Conservation (phyloP, 2,329 filamentous ascomycete species). For the Aspergillus sp. region DNA sequence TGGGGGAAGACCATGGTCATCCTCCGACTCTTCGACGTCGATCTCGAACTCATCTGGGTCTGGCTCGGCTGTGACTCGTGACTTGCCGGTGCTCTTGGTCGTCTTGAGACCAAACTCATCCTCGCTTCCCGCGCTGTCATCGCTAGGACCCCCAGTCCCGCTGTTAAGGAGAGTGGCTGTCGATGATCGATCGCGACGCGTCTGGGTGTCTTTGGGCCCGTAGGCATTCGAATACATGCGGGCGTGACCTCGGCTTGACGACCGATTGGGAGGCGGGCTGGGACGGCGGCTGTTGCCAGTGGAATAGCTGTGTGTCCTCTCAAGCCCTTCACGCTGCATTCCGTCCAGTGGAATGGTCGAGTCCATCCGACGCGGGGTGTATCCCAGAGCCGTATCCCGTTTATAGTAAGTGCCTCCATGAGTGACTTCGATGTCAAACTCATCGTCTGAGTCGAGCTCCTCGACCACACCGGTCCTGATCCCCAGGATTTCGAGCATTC, state of each 20-base stretch:
- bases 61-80: slow-evolving; percentile 33
- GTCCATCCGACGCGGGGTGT: slow-evolving; percentile 59
- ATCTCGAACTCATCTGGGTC: slow-evolving; percentile 30
- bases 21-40: slow-evolving; percentile 36
- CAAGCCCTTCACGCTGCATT: slow-evolving; percentile 33
- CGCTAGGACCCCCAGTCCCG: slow-evolving; percentile 34
- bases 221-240: slow-evolving; percentile 48
- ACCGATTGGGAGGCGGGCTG: slow-evolving; percentile 40
- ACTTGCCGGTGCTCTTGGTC: slow-evolving; percentile 20
- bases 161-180: slow-evolving; percentile 47
- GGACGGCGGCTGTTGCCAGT: slow-evolving; percentile 50
- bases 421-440: slow-evolving; percentile 88
- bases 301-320: slow-evolving; percentile 45
- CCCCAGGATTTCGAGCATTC: slow-evolving; percentile 96
- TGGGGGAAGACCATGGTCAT: slow-evolving; percentile 50
- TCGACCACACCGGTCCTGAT: slow-evolving; percentile 95
- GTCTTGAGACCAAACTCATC: slow-evolving; percentile 44
- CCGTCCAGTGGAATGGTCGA: slow-evolving; percentile 52
- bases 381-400: slow-evolving; percentile 70
- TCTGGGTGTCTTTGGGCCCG: slow-evolving; percentile 39
- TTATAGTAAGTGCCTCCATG: slow-evolving; percentile 71
- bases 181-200: slow-evolving; percentile 34
- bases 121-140: slow-evolving; percentile 38
- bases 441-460: slow-evolving; percentile 94
- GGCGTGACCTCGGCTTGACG: slow-evolving; percentile 33